These are phyloP conservation scores for Fomitopsis pulvina DNA, from an alignment of 768 basidiomycete species.

Conservation along the genomic window DNA sequence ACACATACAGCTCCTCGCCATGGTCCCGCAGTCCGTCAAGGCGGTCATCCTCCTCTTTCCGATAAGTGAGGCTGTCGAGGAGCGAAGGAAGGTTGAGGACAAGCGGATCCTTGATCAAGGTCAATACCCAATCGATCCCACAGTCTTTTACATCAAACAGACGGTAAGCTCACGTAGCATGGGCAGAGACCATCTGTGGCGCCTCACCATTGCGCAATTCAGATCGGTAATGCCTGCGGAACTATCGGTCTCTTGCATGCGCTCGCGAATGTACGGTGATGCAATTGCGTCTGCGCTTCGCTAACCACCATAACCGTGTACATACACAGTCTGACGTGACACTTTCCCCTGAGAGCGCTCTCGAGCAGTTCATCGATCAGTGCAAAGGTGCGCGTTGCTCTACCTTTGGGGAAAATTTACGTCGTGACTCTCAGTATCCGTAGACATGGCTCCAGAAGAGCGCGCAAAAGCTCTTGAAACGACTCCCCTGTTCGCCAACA, in stretches of 20 bases:
- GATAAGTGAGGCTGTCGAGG: slow-evolving; percentile 42
- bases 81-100: slow-evolving; percentile 55
- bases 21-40: slow-evolving; percentile 70
- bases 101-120: slow-evolving; percentile 39
- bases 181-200: too few relatives aligned
- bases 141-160: slow-evolving; percentile 85
- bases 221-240: slow-evolving; percentile 28
- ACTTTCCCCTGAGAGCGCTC: slow-evolving; percentile 47
- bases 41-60: slow-evolving; percentile 89
- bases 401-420: background rate
- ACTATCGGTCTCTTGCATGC: slow-evolving; percentile 30
- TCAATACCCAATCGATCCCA: slow-evolving; percentile 47
- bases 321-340: slow-evolving; percentile 53
- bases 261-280: slow-evolving; percentile 63
- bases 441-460: slow-evolving; percentile 65
- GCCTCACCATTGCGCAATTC: background rate
- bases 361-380: slow-evolving; percentile 60
- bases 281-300: background rate
- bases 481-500: slow-evolving; percentile 67
- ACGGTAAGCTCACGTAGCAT: too few relatives aligned
- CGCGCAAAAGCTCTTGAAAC: slow-evolving; percentile 71
- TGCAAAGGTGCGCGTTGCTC: slow-evolving; percentile 41
- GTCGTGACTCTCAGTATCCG: background rate
- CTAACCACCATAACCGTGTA: too few relatives aligned
- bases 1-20: slow-evolving; percentile 47